Percentiles rank a stretch among this genome's conserved stretches.
Evolutionary conservation across 2,329 filamentous ascomycete genomes (phyloP).

Genomic region (Thermothelomyces thermophilus): DNA sequence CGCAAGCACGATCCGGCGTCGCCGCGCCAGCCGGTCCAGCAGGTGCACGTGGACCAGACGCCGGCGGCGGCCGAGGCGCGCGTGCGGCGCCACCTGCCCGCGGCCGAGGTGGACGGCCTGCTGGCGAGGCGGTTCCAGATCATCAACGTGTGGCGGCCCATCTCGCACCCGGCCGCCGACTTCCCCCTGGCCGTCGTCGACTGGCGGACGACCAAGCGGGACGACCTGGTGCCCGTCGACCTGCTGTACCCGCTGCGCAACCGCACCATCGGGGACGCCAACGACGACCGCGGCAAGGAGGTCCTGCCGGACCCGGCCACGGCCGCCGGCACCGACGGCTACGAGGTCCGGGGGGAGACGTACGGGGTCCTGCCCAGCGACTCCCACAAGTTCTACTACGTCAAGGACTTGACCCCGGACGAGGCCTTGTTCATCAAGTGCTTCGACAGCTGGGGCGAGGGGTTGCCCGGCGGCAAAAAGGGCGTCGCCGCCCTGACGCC

Average conservation of each 20-base stretch:
- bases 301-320: slow-evolving; percentile 42
- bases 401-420: slow-evolving; percentile 59
- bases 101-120: slow-evolving; percentile 49
- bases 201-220: slow-evolving; percentile 51
- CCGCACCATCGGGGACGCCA: slow-evolving; percentile 36
- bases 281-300: slow-evolving; percentile 55
- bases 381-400: slow-evolving; percentile 56
- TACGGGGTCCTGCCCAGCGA: slow-evolving; percentile 52
- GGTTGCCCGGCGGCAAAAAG: slow-evolving; percentile 30
- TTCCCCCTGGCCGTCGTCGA: slow-evolving; percentile 60
- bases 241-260: slow-evolving; percentile 52
- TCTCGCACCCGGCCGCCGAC: slow-evolving; percentile 54
- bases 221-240: slow-evolving; percentile 55
- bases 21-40: slow-evolving; percentile 58
- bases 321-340: slow-evolving; percentile 48
- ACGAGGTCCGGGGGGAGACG: slow-evolving; percentile 57
- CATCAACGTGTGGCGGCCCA: slow-evolving; percentile 66
- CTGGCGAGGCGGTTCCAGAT: slow-evolving; percentile 56
- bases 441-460: slow-evolving; percentile 43
- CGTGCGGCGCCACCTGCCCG: slow-evolving; percentile 52
- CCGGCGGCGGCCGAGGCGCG: slow-evolving; percentile 53
- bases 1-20: slow-evolving; percentile 47
- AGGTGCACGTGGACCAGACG: slow-evolving; percentile 68
- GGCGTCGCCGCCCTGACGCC: slow-evolving; percentile 43
- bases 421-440: slow-evolving; percentile 46